Conservation (phyloP, 192 early-diverging fungal species). For the Haplosporangium gracile region DNA sequence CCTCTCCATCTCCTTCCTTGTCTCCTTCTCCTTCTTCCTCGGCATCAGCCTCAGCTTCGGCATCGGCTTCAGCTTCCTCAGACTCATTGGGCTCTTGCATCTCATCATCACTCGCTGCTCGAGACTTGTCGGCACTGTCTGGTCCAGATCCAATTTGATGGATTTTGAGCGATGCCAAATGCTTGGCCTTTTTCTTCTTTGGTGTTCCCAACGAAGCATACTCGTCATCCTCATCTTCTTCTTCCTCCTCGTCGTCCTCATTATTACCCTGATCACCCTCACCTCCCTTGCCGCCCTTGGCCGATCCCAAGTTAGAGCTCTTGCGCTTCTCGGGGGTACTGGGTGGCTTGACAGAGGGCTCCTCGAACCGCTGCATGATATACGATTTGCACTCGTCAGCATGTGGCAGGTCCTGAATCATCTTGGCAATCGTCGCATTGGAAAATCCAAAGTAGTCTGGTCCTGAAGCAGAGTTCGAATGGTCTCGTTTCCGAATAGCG, state of each 20-base stretch:
- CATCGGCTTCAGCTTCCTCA: background rate
- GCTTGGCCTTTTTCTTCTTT: conserved; percentile 17
- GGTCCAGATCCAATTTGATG: conserved; percentile 2
- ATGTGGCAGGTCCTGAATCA: conserved; percentile 93
- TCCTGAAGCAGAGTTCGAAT: conserved; percentile 86
- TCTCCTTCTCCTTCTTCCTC: conserved; percentile 2
- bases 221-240: conserved; percentile 11
- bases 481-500: conserved; percentile 80
- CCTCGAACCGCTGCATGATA: conserved; percentile 75
- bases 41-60: background rate
- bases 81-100: background rate
- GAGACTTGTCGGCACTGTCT: background rate
- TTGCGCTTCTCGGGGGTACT: conserved; percentile 22
- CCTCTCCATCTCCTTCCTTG: conserved; percentile 7
- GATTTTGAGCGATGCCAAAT: conserved; percentile 10
- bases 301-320: conserved; percentile 3
- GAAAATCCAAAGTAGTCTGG: conserved; percentile 95
- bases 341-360: conserved; percentile 23
- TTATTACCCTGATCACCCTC: conserved; percentile 14
- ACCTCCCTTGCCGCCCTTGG: conserved; percentile 12
- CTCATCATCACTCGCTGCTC: background rate
- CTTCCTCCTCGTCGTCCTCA: conserved; percentile 10
- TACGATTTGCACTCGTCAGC: conserved; percentile 81
- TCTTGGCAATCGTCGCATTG: conserved; percentile 84
- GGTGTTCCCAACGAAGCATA: conserved; percentile 22